phyloP scores from a whole-genome alignment of 345 rosid genomes.

The Syzygium oleosum region DNA sequence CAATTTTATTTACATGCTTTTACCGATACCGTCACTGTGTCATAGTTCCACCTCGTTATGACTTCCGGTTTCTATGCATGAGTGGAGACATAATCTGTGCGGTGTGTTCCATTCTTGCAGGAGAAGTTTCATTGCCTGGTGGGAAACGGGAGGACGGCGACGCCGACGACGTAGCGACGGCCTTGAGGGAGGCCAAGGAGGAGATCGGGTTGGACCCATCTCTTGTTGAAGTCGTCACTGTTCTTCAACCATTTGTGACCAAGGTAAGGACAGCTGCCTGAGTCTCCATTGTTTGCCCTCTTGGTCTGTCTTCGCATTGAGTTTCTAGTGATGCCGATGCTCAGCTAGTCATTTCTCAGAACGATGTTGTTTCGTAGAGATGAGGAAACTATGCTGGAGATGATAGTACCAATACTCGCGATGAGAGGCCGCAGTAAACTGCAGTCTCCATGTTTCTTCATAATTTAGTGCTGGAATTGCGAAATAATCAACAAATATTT shows the following conservation, averaged over 20 bases:
- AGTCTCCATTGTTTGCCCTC: not conserved
- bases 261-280: slow-evolving; percentile 5
- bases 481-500: not conserved
- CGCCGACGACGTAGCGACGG: slow-evolving; percentile 23
- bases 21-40: no score
- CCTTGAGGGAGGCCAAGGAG: slow-evolving; percentile 36
- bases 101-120: slow-evolving; percentile 2
- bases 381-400: not conserved
- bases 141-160: slow-evolving; percentile 37
- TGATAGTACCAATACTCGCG: not conserved
- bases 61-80: not conserved
- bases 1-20: no score
- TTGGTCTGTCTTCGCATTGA: accelerated
- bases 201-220: slow-evolving; percentile 42
- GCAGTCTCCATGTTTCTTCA: not conserved
- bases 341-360: not conserved
- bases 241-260: slow-evolving; percentile 19
- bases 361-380: not conserved
- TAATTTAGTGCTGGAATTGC: not conserved
- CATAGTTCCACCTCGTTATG: not conserved
- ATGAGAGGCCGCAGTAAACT: not conserved
- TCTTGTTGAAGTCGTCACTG: slow-evolving; percentile 31
- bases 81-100: not conserved
- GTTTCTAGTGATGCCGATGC: not conserved
- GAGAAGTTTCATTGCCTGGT: slow-evolving; percentile 42